These are phyloP conservation scores for Lagerstroemia speciosa DNA, from an alignment of 345 rosid genomes.

Conservation along the genomic window DNA sequence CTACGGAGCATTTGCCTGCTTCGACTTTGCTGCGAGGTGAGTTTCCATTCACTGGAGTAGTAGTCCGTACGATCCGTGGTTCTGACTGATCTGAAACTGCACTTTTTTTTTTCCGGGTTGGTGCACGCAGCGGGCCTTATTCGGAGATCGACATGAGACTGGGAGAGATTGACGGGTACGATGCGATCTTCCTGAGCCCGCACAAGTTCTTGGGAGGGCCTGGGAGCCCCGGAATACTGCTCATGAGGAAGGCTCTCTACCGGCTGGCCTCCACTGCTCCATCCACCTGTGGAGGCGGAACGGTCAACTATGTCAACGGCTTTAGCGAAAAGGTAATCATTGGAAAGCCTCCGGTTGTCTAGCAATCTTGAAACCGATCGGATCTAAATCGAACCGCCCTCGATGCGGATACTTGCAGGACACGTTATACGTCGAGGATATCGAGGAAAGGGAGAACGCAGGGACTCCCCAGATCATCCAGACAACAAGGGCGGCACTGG, in stretches of 20 bases:
- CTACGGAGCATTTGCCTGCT: slow-evolving; percentile 44
- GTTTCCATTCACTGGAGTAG: background rate
- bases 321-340: slow-evolving; percentile 34
- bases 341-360: background rate
- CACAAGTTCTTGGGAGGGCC: slow-evolving; percentile 64
- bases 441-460: slow-evolving; percentile 48
- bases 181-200: slow-evolving; percentile 43
- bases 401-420: slow-evolving; percentile 25
- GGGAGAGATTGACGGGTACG: slow-evolving; percentile 44
- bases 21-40: slow-evolving; percentile 58
- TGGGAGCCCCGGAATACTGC: slow-evolving; percentile 46
- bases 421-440: slow-evolving; percentile 32
- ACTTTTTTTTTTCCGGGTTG: background rate
- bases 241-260: slow-evolving; percentile 42
- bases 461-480: slow-evolving; percentile 62
- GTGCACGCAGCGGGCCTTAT: slow-evolving; percentile 33
- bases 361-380: background rate
- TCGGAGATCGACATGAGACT: slow-evolving; percentile 47
- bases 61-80: background rate
- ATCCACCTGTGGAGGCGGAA: slow-evolving; percentile 61
- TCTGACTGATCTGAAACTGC: background rate
- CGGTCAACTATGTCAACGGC: slow-evolving; percentile 47
- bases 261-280: slow-evolving; percentile 38
- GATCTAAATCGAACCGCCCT: background rate
- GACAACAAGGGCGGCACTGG: slow-evolving; percentile 40